Evolutionary conservation across 805 yeast species (phyloP).

Genomic region (Starmerella bombi): DNA sequence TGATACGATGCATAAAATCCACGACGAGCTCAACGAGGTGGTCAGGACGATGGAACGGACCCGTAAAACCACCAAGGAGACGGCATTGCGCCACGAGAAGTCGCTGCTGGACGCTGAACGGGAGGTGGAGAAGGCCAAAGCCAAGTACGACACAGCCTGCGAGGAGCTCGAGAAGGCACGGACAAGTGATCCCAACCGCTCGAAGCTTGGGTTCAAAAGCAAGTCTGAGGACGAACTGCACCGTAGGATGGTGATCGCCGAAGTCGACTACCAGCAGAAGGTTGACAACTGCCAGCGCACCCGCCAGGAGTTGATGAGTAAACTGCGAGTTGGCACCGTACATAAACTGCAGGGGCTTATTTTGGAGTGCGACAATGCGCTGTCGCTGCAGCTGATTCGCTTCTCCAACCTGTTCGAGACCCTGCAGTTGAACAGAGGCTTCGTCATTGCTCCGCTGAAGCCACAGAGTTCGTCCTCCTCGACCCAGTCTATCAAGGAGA

Average conservation of each 20-base stretch:
- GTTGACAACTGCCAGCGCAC: slow-evolving; percentile 59
- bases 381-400: slow-evolving; percentile 76
- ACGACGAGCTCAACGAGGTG: slow-evolving; percentile 66
- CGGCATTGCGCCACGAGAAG: slow-evolving; percentile 67
- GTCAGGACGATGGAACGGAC: slow-evolving; percentile 54
- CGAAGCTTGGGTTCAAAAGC: slow-evolving; percentile 65
- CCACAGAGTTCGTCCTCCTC: slow-evolving; percentile 30
- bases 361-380: slow-evolving; percentile 78
- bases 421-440: slow-evolving; percentile 69
- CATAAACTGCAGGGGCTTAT: slow-evolving; percentile 61
- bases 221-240: slow-evolving; percentile 86
- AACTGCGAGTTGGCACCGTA: slow-evolving; percentile 66
- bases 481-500: slow-evolving; percentile 54
- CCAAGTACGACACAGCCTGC: slow-evolving; percentile 63
- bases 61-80: slow-evolving; percentile 70
- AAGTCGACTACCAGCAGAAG: slow-evolving; percentile 68
- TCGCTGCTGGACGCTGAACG: slow-evolving; percentile 71
- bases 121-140: slow-evolving; percentile 78
- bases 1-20: slow-evolving; percentile 68
- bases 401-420: slow-evolving; percentile 82
- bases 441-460: slow-evolving; percentile 61
- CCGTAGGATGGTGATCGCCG: slow-evolving; percentile 69
- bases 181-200: slow-evolving; percentile 70
- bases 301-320: slow-evolving; percentile 57
- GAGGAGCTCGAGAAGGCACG: slow-evolving; percentile 75